A percentile compares a stretch with the other conserved stretches of the same genome.
These are phyloP conservation scores for Prunus yedoensis DNA, from an alignment of 331 rosid genomes.

Conservation along the genomic window DNA sequence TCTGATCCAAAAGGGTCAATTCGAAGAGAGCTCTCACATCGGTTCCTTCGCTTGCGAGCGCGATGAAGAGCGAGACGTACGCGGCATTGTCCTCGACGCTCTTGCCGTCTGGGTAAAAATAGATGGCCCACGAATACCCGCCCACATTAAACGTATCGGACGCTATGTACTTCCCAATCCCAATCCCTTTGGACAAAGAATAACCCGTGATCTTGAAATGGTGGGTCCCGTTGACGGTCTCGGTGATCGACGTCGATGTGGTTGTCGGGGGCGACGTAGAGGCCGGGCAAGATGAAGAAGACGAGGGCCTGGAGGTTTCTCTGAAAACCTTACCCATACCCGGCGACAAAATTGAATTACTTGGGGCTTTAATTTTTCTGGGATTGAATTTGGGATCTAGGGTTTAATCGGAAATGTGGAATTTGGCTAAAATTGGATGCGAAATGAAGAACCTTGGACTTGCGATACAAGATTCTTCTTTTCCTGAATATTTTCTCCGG, in stretches of 20 bases:
- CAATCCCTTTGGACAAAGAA: constrained; percentile 66
- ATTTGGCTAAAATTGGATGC: constrained; percentile 7
- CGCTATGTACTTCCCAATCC: constrained; percentile 71
- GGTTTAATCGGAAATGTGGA: constrained; percentile 24
- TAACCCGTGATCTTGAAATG: constrained; percentile 78
- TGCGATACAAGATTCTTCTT: constrained; percentile 19
- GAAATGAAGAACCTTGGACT: constrained; percentile 4
- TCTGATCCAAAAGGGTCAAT: constrained; percentile 85
- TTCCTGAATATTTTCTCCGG: not conserved
- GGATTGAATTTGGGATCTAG: constrained; percentile 24
- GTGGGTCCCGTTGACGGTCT: constrained; percentile 69
- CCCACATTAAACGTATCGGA: constrained; percentile 79
- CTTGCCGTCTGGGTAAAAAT: constrained; percentile 87
- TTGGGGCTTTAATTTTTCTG: not conserved
- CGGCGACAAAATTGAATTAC: constrained; percentile 24
- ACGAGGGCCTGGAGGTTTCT: constrained; percentile 59
- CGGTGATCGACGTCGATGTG: constrained; percentile 62
- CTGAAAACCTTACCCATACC: constrained; percentile 65
- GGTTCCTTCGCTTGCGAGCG: constrained; percentile 79
- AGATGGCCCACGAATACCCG: constrained; percentile 86
- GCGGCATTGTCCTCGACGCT: constrained; percentile 80
- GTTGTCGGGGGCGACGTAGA: constrained; percentile 56
- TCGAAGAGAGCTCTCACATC: constrained; percentile 87
- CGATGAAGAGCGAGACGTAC: constrained; percentile 76
- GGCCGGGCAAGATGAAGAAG: constrained; percentile 40